Evolutionary conservation across 2,329 filamentous ascomycete genomes (phyloP).

Genomic region (Scytalidium lignicola): DNA sequence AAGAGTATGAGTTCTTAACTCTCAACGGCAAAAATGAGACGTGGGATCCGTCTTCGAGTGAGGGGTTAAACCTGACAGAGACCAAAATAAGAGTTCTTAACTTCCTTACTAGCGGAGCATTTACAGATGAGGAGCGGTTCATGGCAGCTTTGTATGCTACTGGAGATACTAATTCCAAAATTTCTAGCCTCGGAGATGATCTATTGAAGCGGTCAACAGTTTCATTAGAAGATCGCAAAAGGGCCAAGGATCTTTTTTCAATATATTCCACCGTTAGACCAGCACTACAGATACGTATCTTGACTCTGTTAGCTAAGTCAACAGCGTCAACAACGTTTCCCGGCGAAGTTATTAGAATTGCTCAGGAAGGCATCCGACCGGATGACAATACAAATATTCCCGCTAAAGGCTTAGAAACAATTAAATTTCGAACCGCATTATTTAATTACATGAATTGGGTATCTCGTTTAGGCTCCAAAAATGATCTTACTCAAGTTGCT

Average conservation of each 20-base stretch:
- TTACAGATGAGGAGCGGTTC: slow-evolving; percentile 77
- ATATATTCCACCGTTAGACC: slow-evolving; percentile 71
- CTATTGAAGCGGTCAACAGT: slow-evolving; percentile 75
- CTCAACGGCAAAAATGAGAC: slow-evolving; percentile 62
- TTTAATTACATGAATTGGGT: slow-evolving; percentile 87
- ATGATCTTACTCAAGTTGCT: slow-evolving; percentile 61
- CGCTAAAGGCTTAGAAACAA: slow-evolving; percentile 49
- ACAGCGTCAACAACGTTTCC: slow-evolving; percentile 65
- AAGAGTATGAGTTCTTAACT: slow-evolving; percentile 65
- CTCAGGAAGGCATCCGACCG: slow-evolving; percentile 58
- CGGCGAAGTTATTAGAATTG: slow-evolving; percentile 61
- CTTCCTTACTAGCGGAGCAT: slow-evolving; percentile 79
- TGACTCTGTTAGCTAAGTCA: slow-evolving; percentile 73
- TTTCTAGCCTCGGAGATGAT: slow-evolving; percentile 83
- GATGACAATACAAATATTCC: slow-evolving; percentile 28
- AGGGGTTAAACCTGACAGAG: slow-evolving; percentile 62
- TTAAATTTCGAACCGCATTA: slow-evolving; percentile 74
- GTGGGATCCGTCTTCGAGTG: slow-evolving; percentile 55
- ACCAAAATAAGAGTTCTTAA: slow-evolving; percentile 64
- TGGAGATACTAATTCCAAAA: slow-evolving; percentile 73
- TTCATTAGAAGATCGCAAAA: slow-evolving; percentile 61
- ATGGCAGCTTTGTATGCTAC: slow-evolving; percentile 79
- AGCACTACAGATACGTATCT: slow-evolving; percentile 70
- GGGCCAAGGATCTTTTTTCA: slow-evolving; percentile 63
- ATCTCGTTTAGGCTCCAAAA: slow-evolving; percentile 62